Conservation (phyloP, 2,329 filamentous ascomycete species). For the Trichoderma harzianum region DNA sequence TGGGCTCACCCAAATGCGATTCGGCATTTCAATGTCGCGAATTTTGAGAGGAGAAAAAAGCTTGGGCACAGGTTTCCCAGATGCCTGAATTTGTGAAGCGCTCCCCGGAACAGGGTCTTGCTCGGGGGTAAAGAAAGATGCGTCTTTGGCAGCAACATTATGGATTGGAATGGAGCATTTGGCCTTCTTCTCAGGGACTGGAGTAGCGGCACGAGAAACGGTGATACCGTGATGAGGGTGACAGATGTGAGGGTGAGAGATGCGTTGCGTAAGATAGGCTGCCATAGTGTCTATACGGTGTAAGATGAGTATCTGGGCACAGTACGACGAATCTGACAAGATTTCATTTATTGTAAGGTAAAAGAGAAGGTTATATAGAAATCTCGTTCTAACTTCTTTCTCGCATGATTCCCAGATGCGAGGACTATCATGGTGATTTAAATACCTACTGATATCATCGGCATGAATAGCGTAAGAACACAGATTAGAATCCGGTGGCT, state of each 20-base stretch:
- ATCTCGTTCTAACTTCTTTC: neutral
- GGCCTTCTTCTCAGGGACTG: neutral
- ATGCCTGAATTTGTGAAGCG: constrained; percentile 20
- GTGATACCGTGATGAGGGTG: constrained; percentile 12
- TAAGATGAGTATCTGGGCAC: neutral
- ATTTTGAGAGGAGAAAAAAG: constrained; percentile 46
- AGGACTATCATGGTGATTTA: neutral
- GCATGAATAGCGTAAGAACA: neutral
- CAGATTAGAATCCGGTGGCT: neutral
- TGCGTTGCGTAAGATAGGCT: constrained; percentile 12
- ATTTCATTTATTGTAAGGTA: neutral
- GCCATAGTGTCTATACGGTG: neutral
- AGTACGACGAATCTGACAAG: neutral
- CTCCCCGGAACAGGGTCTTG: constrained; percentile 43
- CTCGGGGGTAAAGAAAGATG: constrained; percentile 46
- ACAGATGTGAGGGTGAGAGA: neutral
- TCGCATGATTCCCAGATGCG: neutral
- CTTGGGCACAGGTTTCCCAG: constrained; percentile 34
- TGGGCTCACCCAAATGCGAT: constrained; percentile 44
- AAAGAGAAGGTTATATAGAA: neutral
- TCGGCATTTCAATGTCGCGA: constrained; percentile 41
- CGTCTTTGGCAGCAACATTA: constrained; percentile 28
- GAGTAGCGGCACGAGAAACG: neutral
- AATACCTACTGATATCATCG: neutral
- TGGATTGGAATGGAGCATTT: constrained; percentile 17